Conservation (phyloP, 2,329 filamentous ascomycete species). For the Aspergillus brasiliensis region DNA sequence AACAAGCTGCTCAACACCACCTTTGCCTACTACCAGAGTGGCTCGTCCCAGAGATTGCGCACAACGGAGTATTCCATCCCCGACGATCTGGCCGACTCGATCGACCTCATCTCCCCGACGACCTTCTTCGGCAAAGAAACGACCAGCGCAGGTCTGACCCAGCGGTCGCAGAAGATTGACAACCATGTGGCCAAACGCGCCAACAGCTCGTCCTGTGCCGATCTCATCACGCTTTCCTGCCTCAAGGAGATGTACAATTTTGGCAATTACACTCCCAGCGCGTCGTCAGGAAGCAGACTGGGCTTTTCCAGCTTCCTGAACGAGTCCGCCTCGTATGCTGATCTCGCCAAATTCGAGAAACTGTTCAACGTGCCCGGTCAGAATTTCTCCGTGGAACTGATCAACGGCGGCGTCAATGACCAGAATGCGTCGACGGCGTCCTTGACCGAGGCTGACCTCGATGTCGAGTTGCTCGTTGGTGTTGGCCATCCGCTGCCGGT, state of each 20-base stretch:
- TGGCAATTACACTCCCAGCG: conserved; percentile 48
- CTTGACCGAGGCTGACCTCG: conserved; percentile 60
- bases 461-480: conserved; percentile 59
- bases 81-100: conserved; percentile 39
- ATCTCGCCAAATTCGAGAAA: conserved; percentile 47
- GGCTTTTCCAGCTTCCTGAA: conserved; percentile 58
- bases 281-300: conserved; percentile 50
- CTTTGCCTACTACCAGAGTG: conserved; percentile 50
- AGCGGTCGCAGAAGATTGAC: not conserved
- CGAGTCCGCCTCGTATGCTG: conserved; percentile 51
- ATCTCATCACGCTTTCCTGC: conserved; percentile 51
- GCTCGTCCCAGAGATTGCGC: conserved; percentile 43
- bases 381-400: conserved; percentile 31
- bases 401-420: conserved; percentile 46
- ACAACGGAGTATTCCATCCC: conserved; percentile 47
- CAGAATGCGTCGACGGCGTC: conserved; percentile 44
- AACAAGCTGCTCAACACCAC: conserved; percentile 52
- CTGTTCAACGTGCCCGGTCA: conserved; percentile 47
- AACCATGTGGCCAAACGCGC: not conserved
- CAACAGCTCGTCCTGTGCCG: conserved; percentile 16
- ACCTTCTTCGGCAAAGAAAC: conserved; percentile 51
- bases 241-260: conserved; percentile 54
- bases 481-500: conserved; percentile 59
- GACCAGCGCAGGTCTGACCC: not conserved
- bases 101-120: conserved; percentile 56